Conservation (phyloP, 768 basidiomycete species). For the Leccinum truebloodii region DNA sequence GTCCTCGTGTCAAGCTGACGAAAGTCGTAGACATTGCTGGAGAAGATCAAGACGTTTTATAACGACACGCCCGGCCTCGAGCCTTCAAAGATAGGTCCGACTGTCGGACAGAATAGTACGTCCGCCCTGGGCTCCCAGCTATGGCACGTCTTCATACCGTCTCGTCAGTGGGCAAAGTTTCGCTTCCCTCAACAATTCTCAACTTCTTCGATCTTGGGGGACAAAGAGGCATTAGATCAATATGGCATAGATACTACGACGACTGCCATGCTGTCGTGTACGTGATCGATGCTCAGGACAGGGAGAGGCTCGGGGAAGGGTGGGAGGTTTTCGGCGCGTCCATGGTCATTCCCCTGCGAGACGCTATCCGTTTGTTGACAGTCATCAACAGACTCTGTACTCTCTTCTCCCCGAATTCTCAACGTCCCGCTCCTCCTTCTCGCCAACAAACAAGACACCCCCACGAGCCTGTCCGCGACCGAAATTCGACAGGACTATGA, state of each 20-base stretch:
- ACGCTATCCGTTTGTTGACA: not conserved
- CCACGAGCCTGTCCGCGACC: slow-evolving; percentile 77
- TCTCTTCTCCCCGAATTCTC: slow-evolving; percentile 87
- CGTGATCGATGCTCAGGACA: slow-evolving; percentile 91
- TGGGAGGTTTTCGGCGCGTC: slow-evolving; percentile 95
- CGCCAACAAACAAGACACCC: slow-evolving; percentile 95
- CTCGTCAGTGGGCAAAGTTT: slow-evolving; percentile 82
- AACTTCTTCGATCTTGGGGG: slow-evolving; percentile 98
- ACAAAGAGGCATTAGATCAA: slow-evolving; percentile 88
- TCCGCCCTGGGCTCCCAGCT: slow-evolving; percentile 5
- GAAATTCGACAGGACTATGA: slow-evolving; percentile 91
- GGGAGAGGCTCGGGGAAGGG: slow-evolving; percentile 85
- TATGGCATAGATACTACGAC: slow-evolving; percentile 94
- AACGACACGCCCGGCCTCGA: slow-evolving; percentile 85
- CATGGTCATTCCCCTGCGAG: not conserved
- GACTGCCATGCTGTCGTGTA: slow-evolving; percentile 98
- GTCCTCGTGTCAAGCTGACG: not conserved
- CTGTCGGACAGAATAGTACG: slow-evolving; percentile 97
- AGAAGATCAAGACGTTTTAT: slow-evolving; percentile 93
- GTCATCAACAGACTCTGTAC: slow-evolving; percentile 64
- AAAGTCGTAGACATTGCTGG: slow-evolving; percentile 68
- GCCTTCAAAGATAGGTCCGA: slow-evolving; percentile 93
- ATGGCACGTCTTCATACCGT: not conserved
- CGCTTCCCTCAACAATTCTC: slow-evolving; percentile 88
- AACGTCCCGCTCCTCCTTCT: slow-evolving; percentile 88